A percentile compares a stretch with the other conserved stretches of the same genome.
These are phyloP conservation scores for Ophiostoma himal-ulmi DNA, from an alignment of 2,329 filamentous ascomycete genomes.

Conservation along the genomic window DNA sequence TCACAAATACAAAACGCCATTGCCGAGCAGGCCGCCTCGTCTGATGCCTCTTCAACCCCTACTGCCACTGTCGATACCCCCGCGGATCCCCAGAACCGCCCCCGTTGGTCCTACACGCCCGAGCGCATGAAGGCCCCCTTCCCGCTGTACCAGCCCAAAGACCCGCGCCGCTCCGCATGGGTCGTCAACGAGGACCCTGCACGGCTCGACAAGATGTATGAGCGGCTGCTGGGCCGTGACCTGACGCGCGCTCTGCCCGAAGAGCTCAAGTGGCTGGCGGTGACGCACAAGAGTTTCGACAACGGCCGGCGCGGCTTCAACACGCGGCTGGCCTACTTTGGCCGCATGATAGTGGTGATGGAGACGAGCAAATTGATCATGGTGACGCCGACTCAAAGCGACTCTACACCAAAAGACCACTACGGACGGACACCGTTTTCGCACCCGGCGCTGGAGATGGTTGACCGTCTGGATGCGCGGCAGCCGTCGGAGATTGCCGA, in stretches of 20 bases:
- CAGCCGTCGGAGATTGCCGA: conserved; percentile 58
- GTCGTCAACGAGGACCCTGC: conserved; percentile 68
- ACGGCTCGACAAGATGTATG: conserved; percentile 71
- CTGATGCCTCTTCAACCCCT: neutral
- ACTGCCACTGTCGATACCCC: conserved; percentile 13
- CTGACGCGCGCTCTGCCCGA: conserved; percentile 73
- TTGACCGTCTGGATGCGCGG: conserved; percentile 62
- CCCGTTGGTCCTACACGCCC: conserved; percentile 68
- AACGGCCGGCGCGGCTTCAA: conserved; percentile 92
- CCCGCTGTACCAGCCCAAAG: conserved; percentile 53
- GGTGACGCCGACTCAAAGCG: conserved; percentile 16
- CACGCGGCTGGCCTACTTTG: conserved; percentile 82
- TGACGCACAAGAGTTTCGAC: conserved; percentile 98
- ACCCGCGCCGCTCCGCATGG: conserved; percentile 51
- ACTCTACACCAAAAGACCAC: conserved; percentile 24
- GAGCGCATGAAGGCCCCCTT: conserved; percentile 64
- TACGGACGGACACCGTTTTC: conserved; percentile 59
- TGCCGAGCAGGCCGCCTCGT: neutral
- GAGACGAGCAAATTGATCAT: conserved; percentile 31
- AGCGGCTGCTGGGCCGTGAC: conserved; percentile 64
- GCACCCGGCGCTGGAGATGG: conserved; percentile 63
- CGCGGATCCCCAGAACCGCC: conserved; percentile 31
- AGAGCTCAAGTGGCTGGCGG: conserved; percentile 91
- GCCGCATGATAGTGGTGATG: conserved; percentile 30
- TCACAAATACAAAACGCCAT: conserved; percentile 13